Evolutionary conservation across 2,329 filamentous ascomycete genomes (phyloP).

Genomic region (Fusarium marasasianum): DNA sequence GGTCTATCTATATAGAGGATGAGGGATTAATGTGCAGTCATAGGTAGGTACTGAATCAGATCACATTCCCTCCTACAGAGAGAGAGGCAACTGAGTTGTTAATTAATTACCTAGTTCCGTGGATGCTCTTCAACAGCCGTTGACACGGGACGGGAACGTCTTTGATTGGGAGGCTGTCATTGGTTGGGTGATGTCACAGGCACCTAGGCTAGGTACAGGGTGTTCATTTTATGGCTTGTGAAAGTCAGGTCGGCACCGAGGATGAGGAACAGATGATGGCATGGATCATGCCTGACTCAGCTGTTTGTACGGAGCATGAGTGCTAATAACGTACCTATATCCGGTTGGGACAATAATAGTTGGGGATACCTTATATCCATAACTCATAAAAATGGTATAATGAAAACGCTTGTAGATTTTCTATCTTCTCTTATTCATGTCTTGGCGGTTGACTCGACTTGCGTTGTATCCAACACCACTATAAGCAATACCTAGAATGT

Average conservation of each 20-base stretch:
- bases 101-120: not conserved
- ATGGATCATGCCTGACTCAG: not conserved
- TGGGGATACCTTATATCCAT: not conserved
- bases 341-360: not conserved
- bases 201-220: constrained; percentile 1
- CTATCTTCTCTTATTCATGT: not conserved
- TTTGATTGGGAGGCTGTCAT: constrained; percentile 28
- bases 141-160: constrained; percentile 29
- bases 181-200: constrained; percentile 37
- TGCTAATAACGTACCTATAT: not conserved
- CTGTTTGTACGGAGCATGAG: not conserved
- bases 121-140: not conserved
- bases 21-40: constrained; percentile 12
- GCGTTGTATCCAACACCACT: not conserved
- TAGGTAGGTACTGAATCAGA: not conserved
- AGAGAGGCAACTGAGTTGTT: not conserved
- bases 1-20: not conserved
- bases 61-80: not conserved
- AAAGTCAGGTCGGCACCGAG: constrained; percentile 29
- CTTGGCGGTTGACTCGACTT: not conserved
- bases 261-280: not conserved
- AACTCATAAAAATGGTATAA: not conserved
- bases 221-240: constrained; percentile 37
- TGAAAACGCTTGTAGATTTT: not conserved
- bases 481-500: too few species aligned